A percentile compares a stretch with the other conserved stretches of the same genome.
These are phyloP conservation scores for Arabidopsis thaliana DNA, from an alignment of 345 rosid genomes.

Conservation along the genomic window TAIR10.1 NC_003070.9:29851001-29851500, in stretches of 20 bases:
- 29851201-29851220: slow-evolving; percentile 93
- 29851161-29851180: slow-evolving; percentile 98
- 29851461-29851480: background rate
- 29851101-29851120: slow-evolving; percentile 94
- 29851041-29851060: background rate
- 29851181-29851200: slow-evolving; percentile 98
- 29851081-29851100: slow-evolving; percentile 55
- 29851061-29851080: slow-evolving; percentile 31
- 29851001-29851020: slow-evolving; percentile 28
- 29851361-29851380: background rate
- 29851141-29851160: slow-evolving; percentile 96
- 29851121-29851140: slow-evolving; percentile 93
- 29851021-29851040: slow-evolving; percentile 30
- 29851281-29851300: slow-evolving; percentile 55
- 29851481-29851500: background rate
- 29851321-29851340: slow-evolving; percentile 31
- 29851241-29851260: slow-evolving; percentile 98
- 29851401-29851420: background rate
- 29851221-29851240: slow-evolving; percentile 83
- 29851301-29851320: slow-evolving; percentile 26
- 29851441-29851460: slow-evolving; percentile 11
- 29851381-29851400: background rate
- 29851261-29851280: slow-evolving; percentile 95
- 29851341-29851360: slow-evolving; percentile 22
- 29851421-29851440: slow-evolving; percentile 6